These are phyloP conservation scores for Wickerhamomyces mucosus DNA, from an alignment of 805 yeast genomes.

Conservation along the genomic window DNA sequence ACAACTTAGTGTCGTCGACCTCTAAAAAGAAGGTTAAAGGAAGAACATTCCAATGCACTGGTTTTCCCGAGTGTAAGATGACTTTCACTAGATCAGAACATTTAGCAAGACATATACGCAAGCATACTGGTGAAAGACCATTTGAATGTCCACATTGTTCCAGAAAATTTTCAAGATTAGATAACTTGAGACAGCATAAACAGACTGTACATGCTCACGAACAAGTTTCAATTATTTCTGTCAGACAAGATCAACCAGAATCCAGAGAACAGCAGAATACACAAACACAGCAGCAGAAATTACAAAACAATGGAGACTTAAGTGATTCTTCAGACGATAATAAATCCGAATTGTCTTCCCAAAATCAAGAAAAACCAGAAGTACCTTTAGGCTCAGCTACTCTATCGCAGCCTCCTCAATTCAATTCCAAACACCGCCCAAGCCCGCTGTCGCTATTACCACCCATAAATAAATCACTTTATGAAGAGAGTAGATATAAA, in stretches of 20 bases:
- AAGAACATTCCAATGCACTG: constrained; percentile 73
- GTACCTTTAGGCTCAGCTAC: constrained; percentile 7
- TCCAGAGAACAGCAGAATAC: constrained; percentile 1
- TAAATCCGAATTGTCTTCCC: neutral
- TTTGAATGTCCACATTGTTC: constrained; percentile 79
- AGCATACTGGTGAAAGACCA: constrained; percentile 93
- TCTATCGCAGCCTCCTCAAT: constrained; percentile 15
- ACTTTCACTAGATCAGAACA: constrained; percentile 88
- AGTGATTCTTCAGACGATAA: constrained; percentile 1
- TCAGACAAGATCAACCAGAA: neutral
- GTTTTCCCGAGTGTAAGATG: constrained; percentile 82
- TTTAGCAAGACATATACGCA: constrained; percentile 82
- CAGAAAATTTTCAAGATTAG: constrained; percentile 72
- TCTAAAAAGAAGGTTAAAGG: constrained; percentile 40
- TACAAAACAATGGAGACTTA: constrained; percentile 1
- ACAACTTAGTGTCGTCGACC: constrained; percentile 3
- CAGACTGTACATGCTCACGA: constrained; percentile 64
- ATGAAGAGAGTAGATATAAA: constrained; percentile 14
- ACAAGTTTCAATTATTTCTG: constrained; percentile 1
- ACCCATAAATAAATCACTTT: constrained; percentile 6
- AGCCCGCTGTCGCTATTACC: constrained; percentile 12
- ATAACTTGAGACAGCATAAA: constrained; percentile 84
- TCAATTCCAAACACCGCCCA: constrained; percentile 20
- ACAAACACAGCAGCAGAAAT: constrained; percentile 2
- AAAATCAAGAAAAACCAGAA: constrained; percentile 1